Evolutionary conservation across 75 land plant genomes (phyloP).

Genomic region (Isoetes taiwanensis): DNA sequence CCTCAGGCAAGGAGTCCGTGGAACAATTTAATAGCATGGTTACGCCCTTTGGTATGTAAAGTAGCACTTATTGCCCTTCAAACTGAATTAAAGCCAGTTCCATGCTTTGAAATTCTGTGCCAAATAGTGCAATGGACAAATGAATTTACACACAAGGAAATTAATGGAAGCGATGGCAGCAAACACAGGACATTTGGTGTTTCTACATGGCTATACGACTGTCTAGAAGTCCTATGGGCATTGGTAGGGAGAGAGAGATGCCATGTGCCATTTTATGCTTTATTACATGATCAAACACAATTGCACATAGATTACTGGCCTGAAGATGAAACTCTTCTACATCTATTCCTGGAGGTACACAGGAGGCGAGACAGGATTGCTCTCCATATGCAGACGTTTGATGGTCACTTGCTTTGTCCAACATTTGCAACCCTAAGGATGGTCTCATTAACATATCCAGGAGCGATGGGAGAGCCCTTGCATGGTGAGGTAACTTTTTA

Average conservation of each 20-base stretch:
- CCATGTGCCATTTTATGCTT: constrained; percentile 86
- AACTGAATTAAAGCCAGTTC: constrained; percentile 56
- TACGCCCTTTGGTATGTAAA: constrained; percentile 77
- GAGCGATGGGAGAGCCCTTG: constrained; percentile 46
- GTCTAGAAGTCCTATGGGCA: constrained; percentile 78
- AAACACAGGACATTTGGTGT: constrained; percentile 35
- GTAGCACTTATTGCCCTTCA: constrained; percentile 61
- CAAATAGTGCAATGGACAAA: constrained; percentile 80
- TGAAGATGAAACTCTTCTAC: constrained; percentile 82
- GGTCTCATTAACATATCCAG: constrained; percentile 18
- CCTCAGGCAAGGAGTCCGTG: constrained; percentile 9
- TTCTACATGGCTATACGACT: constrained; percentile 61
- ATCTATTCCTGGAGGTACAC: constrained; percentile 79
- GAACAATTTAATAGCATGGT: constrained; percentile 28
- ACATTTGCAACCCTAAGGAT: constrained; percentile 76
- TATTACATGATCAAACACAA: constrained; percentile 75
- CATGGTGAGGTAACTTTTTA: constrained; percentile 77
- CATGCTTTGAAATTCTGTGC: constrained; percentile 56
- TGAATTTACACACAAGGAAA: constrained; percentile 46
- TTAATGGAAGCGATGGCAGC: constrained; percentile 33
- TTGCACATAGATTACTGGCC: constrained; percentile 74
- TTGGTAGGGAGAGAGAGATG: constrained; percentile 73
- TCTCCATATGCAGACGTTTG: constrained; percentile 85
- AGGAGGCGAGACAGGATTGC: constrained; percentile 94
- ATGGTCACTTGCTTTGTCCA: constrained; percentile 95